Evolutionary conservation across 305 asterid species (phyloP), one percentile per base, ranked within the genome.

Genomic region (Ajuga reptans): DNA sequence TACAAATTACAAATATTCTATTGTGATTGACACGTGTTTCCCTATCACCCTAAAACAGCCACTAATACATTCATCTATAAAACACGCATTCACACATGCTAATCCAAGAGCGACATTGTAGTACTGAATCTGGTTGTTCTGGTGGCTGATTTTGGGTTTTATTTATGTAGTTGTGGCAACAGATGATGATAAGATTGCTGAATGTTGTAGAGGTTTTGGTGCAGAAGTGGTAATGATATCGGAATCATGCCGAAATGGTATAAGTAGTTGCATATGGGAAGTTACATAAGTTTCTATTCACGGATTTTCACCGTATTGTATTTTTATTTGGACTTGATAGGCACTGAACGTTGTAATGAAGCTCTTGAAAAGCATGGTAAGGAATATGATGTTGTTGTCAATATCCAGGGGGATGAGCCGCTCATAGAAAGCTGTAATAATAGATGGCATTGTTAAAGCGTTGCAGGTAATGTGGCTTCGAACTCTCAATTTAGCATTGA

Each of bases 321-420:
- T 46, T 18, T 9, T 10, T 5, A 33, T 50, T 27, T 49, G 60
- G 71, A 9, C 15, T 31, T 33, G 34, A 9, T 66, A 92, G 99
- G 99, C 71, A 91, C 97, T 1, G 99, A 93, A 65, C 86, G 99
- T 12, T 93, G 99, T 78, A 84, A 86, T 31, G 97, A 93, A 79
- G 97, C 99, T 12, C 92, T 89, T 80, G 78, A 74, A 72, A 93
- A 84, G 81, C 81, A 91, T 15, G 85, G 76, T 8, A 87, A 83
- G 77, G 69, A 84, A 66, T 93, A 88, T 31, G 97, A 93, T 65
- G 84, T 91, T 73, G 96, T 89, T 67, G 97, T 93, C 66, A 93
- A 93, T 75, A 93, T 93, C 72, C 97, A 93, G 74, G 99, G 99
- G 27, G 99, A 93, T 72, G 96, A 93, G 71, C 99, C 99, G 17